phyloP scores from a whole-genome alignment of 1,284 basidiomycete species.

The Rhodotorula sp. region DNA sequence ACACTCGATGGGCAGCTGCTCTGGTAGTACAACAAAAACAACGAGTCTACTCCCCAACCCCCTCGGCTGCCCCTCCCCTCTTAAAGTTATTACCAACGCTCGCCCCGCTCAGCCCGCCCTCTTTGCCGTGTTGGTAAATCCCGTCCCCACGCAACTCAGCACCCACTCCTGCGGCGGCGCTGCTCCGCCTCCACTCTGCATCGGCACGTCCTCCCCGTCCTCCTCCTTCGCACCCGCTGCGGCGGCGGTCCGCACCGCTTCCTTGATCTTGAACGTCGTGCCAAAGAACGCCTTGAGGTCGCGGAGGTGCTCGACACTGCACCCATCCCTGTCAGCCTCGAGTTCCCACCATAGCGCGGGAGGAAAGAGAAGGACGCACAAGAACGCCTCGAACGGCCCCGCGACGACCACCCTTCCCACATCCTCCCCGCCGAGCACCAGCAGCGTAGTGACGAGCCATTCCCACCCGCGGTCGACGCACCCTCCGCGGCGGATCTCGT shows the following conservation, averaged over 20 bases:
- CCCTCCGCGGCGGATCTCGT: conserved; percentile 77
- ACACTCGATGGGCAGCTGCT: too few species aligned
- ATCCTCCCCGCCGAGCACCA: conserved; percentile 95
- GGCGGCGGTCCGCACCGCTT: conserved; percentile 30
- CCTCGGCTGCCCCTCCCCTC: neutral
- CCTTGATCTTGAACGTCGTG: conserved; percentile 58
- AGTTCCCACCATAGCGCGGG: conserved; percentile 36
- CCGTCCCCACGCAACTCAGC: conserved; percentile 55
- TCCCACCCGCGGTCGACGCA: conserved; percentile 92
- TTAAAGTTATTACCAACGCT: neutral
- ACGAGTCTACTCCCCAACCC: neutral
- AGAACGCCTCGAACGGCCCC: conserved; percentile 53
- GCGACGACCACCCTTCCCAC: conserved; percentile 86
- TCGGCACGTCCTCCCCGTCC: conserved; percentile 30
- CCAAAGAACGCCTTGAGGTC: conserved; percentile 83
- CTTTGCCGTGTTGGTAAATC: conserved; percentile 57
- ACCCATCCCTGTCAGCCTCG: neutral
- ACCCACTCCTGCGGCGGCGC: conserved; percentile 46
- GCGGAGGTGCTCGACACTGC: conserved; percentile 85
- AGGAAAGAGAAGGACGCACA: conserved; percentile 46
- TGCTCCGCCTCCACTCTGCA: conserved; percentile 31
- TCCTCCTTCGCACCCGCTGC: conserved; percentile 20
- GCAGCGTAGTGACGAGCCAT: conserved; percentile 79
- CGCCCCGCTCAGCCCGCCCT: conserved; percentile 30
- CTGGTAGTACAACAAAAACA: neutral